phyloP scores from a whole-genome alignment of 176 grass and related monocot species.

The Carex parvula region DNA sequence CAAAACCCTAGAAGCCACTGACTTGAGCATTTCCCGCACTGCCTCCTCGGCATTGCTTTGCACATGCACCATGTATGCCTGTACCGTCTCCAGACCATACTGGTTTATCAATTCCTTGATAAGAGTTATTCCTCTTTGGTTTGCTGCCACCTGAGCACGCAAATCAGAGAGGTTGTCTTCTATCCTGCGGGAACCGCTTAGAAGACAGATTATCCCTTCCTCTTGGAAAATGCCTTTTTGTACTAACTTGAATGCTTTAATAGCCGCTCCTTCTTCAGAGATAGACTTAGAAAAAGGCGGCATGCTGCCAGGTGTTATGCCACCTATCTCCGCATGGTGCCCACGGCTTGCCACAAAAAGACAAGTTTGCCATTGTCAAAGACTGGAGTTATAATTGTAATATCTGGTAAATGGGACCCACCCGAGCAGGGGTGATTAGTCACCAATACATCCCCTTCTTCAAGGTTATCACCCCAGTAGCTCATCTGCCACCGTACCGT shows the following conservation, averaged over 20 bases:
- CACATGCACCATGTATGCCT: constrained; percentile 81
- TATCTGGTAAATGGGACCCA: constrained; percentile 94
- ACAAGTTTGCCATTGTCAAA: constrained; percentile 80
- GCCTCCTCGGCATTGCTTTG: constrained; percentile 93
- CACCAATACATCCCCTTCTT: constrained; percentile 95
- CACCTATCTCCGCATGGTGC: constrained; percentile 98
- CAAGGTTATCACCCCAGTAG: constrained; percentile 72
- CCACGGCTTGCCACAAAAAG: constrained; percentile 98
- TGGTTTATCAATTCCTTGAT: constrained; percentile 88
- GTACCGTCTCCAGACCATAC: constrained; percentile 63
- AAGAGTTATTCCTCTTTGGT: constrained; percentile 85
- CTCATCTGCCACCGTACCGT: constrained; percentile 76
- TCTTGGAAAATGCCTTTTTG: constrained; percentile 84
- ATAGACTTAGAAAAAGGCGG: constrained; percentile 93
- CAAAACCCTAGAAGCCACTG: constrained; percentile 65
- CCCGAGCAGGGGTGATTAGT: constrained; percentile 92
- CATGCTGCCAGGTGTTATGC: constrained; percentile 98
- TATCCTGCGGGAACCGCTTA: constrained; percentile 82
- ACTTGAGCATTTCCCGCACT: constrained; percentile 86
- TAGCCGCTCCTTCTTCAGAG: constrained; percentile 90
- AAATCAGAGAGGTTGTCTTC: constrained; percentile 97
- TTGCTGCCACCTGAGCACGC: constrained; percentile 90
- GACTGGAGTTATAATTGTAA: constrained; percentile 91
- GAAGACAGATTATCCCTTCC: constrained; percentile 64
- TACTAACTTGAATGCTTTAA: constrained; percentile 97